phyloP scores from a whole-genome alignment of 2,329 filamentous ascomycete genomes.

The Rutstroemia sp. region DNA sequence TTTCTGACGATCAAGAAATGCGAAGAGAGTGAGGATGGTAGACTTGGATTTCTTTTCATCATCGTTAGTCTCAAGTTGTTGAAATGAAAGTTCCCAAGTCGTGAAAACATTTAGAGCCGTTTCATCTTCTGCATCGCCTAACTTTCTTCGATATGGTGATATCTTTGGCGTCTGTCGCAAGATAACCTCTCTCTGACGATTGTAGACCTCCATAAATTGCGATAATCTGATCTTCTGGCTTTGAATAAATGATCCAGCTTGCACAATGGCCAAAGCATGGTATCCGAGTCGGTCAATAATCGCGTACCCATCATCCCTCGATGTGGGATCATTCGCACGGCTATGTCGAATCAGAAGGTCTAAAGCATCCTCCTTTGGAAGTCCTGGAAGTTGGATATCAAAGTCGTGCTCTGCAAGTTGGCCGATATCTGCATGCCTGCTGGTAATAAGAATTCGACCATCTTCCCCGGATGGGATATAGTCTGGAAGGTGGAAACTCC shows the following conservation, averaged over 20 bases:
- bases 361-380: conserved; percentile 13
- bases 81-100: conserved; percentile 25
- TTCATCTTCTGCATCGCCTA: conserved; percentile 8
- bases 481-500: conserved; percentile 12
- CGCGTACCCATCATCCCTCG: conserved; percentile 3
- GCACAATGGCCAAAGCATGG: conserved; percentile 25
- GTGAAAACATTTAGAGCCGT: conserved; percentile 21
- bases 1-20: conserved; percentile 20
- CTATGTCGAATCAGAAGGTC: conserved; percentile 10
- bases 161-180: conserved; percentile 17
- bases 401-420: neutral
- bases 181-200: conserved; percentile 10
- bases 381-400: conserved; percentile 11
- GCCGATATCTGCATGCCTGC: conserved; percentile 8
- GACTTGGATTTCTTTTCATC: neutral
- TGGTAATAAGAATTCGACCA: conserved; percentile 18
- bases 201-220: conserved; percentile 18
- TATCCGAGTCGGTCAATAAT: conserved; percentile 17
- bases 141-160: conserved; percentile 12
- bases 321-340: neutral
- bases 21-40: conserved; percentile 18
- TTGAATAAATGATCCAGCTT: conserved; percentile 26
- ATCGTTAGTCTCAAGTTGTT: conserved; percentile 6
- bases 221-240: conserved; percentile 13
- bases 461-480: conserved; percentile 10